phyloP scores from a whole-genome alignment of 345 rosid species.

The Eucalyptus pumila region DNA sequence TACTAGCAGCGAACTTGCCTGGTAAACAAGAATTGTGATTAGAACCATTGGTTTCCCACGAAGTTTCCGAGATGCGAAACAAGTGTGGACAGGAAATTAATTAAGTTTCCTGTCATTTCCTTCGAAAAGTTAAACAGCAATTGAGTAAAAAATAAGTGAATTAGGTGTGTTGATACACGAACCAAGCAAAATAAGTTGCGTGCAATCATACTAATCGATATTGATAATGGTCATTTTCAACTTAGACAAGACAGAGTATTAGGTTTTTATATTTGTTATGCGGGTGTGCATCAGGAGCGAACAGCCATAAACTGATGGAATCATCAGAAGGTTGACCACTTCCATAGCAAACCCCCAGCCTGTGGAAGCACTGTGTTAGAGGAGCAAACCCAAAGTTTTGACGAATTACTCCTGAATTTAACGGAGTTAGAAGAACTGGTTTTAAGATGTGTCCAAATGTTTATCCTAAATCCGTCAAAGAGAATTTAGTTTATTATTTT shows the following conservation, averaged over 20 bases:
- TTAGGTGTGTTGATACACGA: not conserved
- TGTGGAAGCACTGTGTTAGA: not conserved
- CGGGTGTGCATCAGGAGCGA: not conserved
- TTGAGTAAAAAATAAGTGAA: not conserved
- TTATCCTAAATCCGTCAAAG: too few relatives aligned
- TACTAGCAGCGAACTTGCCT: not conserved
- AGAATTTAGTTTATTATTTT: too few relatives aligned
- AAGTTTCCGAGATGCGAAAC: not conserved
- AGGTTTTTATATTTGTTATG: not conserved
- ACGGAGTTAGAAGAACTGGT: too few relatives aligned
- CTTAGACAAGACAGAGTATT: not conserved
- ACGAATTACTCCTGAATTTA: too few relatives aligned
- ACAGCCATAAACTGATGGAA: not conserved
- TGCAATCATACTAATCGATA: not conserved
- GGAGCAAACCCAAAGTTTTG: not conserved
- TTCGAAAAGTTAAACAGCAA: not conserved
- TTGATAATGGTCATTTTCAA: not conserved
- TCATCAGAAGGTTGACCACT: not conserved
- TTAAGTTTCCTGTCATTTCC: not conserved
- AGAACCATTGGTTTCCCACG: not conserved
- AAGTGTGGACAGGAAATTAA: accelerated
- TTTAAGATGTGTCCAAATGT: too few relatives aligned
- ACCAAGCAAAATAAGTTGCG: not conserved
- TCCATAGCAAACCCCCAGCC: not conserved
- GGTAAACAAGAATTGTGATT: not conserved